Base-by-base conservation (phyloP, 495 filamentous ascomycete species). In the Aspergillus ostianus region DNA sequence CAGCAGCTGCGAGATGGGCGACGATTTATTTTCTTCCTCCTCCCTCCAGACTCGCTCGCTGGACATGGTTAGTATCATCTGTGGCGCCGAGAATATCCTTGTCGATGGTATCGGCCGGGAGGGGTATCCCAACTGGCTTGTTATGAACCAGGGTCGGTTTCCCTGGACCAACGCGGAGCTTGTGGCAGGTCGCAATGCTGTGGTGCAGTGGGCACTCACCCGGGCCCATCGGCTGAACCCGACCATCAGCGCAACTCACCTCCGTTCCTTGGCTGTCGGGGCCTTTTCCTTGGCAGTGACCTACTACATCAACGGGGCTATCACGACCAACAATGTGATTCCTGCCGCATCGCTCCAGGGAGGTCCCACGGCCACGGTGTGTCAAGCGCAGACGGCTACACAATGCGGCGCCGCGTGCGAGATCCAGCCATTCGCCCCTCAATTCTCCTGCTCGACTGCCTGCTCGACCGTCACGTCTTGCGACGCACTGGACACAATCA, bases 371-470 rank as follows among this genome's bases (percentile, higher is more conserved):
- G 55, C 55, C 8, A 51, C 55, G 4, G 27, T 21, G 18, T 57
- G 46, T 18, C 26, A 47, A 57, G 44, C 46, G 29, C 26, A 57
- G 47, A 57, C 46, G 13, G 55, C 46, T 23, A 29, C 46, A 13
- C 46, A 57, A 21, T 57, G 23, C 26, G 47, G 55, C 20, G 55
- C 18, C 9, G 55, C 30, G 26, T 57, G 55, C 23, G 55, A 21
- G 2, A 26, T 57, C 10, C 26, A 30, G 44, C 7, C 45, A 5
- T 57, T 47, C n/a, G 27, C 47, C 4, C 55, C 55, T 45, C 46
- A 57, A 51, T 57, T 57, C n/a, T 23, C 20, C 26, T 57, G 55
- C 20, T 18, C 55, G 7, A 57, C 46, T 12, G n/a, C 26, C 46
- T 57, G 55, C 47, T 49, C 47, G 27, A 57, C 47, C 4, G 53